These are phyloP conservation scores for Russula ochroleuca DNA, from an alignment of 768 basidiomycete genomes.

Conservation along the genomic window DNA sequence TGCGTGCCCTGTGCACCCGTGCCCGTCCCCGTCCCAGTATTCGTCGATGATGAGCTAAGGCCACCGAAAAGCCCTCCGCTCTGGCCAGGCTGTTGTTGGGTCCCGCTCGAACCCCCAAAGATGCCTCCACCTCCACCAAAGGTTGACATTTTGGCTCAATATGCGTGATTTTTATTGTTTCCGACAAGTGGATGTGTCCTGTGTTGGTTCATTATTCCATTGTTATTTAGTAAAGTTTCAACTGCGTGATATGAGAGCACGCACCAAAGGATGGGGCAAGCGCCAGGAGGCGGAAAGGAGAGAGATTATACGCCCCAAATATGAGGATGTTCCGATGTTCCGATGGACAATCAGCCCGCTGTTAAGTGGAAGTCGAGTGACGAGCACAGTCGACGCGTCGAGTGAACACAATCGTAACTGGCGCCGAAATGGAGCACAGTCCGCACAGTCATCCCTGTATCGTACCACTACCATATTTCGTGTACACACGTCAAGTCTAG, in stretches of 20 bases:
- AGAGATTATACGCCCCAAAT: background rate
- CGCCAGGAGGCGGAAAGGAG: background rate
- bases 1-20: background rate
- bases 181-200: background rate
- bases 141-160: slow-evolving; percentile 19
- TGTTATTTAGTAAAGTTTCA: background rate
- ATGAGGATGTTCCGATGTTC: background rate
- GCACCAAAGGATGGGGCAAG: background rate
- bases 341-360: background rate
- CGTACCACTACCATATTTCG: no score
- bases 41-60: slow-evolving; percentile 15
- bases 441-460: no score
- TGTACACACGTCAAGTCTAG: no score
- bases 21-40: background rate
- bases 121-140: slow-evolving; percentile 20
- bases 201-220: background rate
- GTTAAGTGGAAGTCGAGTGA: background rate
- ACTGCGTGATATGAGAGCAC: slow-evolving; percentile 2
- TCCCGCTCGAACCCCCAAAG: slow-evolving; percentile 27
- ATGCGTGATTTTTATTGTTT: background rate
- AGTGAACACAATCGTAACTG: no score
- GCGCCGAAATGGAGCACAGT: no score
- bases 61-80: slow-evolving; percentile 25
- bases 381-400: background rate
- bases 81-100: slow-evolving; percentile 29